These are phyloP conservation scores for Mortierella sp. DNA, from an alignment of 371 early-diverging fungal species.

Conservation along the genomic window DNA sequence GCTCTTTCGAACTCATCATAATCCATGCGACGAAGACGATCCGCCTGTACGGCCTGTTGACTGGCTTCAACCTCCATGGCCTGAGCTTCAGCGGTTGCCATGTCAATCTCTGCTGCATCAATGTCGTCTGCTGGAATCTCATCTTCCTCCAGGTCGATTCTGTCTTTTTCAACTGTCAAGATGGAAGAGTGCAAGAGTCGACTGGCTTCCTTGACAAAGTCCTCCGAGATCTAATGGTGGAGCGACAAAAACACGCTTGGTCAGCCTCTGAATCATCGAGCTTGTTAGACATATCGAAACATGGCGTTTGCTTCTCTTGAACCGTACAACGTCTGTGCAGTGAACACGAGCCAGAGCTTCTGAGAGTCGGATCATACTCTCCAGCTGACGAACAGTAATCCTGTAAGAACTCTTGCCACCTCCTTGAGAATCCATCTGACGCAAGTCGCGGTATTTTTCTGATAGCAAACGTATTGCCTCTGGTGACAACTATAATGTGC, in stretches of 20 bases:
- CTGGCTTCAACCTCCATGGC: slow-evolving; percentile 53
- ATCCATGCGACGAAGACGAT: slow-evolving; percentile 60
- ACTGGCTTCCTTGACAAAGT: slow-evolving; percentile 94
- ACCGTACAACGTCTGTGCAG: slow-evolving; percentile 75
- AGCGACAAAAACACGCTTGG: background rate
- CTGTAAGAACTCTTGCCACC: slow-evolving; percentile 86
- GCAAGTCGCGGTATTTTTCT: slow-evolving; percentile 89
- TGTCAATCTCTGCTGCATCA: slow-evolving; percentile 30
- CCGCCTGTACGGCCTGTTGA: slow-evolving; percentile 12
- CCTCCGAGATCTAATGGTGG: slow-evolving; percentile 65
- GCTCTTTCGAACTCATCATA: slow-evolving; percentile 87
- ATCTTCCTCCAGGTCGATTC: slow-evolving; percentile 76
- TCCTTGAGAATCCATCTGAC: slow-evolving; percentile 90
- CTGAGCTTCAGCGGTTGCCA: slow-evolving; percentile 25
- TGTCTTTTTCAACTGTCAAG: slow-evolving; percentile 92
- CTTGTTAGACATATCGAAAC: background rate
- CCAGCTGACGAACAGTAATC: slow-evolving; percentile 98
- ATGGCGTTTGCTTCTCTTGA: background rate
- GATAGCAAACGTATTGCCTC: slow-evolving; percentile 86
- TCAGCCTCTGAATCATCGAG: background rate
- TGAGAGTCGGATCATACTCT: slow-evolving; percentile 96
- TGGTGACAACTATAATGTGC: slow-evolving; percentile 67
- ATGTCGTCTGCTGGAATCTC: slow-evolving; percentile 45
- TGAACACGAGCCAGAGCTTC: slow-evolving; percentile 98
- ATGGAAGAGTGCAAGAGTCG: slow-evolving; percentile 93